These are phyloP conservation scores for Claviceps sp. DNA, from an alignment of 2,329 filamentous ascomycete species.

Conservation along the genomic window DNA sequence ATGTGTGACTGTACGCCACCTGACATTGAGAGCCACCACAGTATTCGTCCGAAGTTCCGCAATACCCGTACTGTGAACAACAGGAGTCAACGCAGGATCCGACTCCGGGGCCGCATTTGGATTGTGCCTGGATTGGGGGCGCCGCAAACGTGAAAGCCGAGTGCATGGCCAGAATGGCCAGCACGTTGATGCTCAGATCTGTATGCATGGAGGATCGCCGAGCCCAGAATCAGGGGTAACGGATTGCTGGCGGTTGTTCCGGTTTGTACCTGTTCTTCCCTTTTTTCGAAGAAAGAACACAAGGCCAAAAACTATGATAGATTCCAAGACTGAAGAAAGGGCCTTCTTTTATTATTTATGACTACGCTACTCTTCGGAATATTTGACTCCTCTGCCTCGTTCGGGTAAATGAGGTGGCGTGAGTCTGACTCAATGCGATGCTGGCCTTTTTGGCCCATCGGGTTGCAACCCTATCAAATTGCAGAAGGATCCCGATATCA, in stretches of 20 bases:
- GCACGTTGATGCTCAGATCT: not conserved
- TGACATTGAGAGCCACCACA: constrained; percentile 26
- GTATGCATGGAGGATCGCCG: not conserved
- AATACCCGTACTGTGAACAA: constrained; percentile 24
- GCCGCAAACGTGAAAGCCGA: not conserved
- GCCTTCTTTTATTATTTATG: not conserved
- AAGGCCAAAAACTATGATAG: not conserved
- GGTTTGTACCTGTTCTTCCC: not conserved
- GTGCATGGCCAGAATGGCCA: not conserved
- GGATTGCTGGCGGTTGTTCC: too few species aligned
- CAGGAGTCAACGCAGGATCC: constrained; percentile 22
- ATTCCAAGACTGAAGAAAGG: too few species aligned
- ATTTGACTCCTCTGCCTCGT: not conserved
- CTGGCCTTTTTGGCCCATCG: not conserved
- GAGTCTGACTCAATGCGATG: not conserved
- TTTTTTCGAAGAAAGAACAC: not conserved
- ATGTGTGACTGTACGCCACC: constrained; percentile 25
- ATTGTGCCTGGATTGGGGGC: not conserved
- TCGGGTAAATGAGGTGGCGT: not conserved
- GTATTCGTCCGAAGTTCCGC: constrained; percentile 21
- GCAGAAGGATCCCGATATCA: not conserved
- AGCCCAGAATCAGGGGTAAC: too few species aligned
- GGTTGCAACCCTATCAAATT: not conserved
- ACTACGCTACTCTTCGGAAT: not conserved
- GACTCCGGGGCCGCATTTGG: constrained; percentile 20